These are phyloP conservation scores for Tirmania nivea DNA, from an alignment of 495 filamentous ascomycete genomes.

Conservation along the genomic window DNA sequence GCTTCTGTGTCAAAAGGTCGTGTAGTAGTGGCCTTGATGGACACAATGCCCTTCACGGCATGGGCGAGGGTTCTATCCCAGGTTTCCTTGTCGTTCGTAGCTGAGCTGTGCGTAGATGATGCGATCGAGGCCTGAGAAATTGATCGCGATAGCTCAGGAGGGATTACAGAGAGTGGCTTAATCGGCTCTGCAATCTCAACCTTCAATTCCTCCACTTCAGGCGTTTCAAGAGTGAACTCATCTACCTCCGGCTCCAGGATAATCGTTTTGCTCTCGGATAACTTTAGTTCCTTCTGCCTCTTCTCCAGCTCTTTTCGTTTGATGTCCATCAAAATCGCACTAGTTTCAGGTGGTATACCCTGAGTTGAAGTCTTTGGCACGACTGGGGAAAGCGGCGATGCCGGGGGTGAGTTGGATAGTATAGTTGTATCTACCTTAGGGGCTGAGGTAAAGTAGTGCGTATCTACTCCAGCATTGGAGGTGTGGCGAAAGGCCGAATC, in stretches of 20 bases:
- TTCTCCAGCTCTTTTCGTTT: not conserved
- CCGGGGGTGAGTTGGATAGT: not conserved
- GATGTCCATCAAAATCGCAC: not conserved
- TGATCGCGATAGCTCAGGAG: not conserved
- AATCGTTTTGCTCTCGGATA: too few species aligned
- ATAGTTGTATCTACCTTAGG: not conserved
- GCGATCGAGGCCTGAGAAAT: not conserved
- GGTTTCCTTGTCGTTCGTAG: constrained; percentile 10
- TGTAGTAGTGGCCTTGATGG: constrained; percentile 19
- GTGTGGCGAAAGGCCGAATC: constrained; percentile 16
- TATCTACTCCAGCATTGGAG: not conserved
- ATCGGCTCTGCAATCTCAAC: not conserved
- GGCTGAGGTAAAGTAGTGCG: not conserved
- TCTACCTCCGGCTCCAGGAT: too few species aligned
- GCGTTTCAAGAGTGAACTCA: too few species aligned
- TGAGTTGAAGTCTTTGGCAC: not conserved
- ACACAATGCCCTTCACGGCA: constrained; percentile 21
- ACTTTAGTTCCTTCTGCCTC: not conserved
- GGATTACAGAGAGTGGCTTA: not conserved
- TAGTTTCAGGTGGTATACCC: not conserved
- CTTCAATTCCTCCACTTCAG: too few species aligned
- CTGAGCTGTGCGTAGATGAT: not conserved
- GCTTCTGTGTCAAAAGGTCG: constrained; percentile 20
- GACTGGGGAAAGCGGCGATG: not conserved
- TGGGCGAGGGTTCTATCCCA: constrained; percentile 19